Evolutionary conservation across 345 rosid species (phyloP), one percentile per base, ranked within the genome.

Genomic region (Citrus inodora): DNA sequence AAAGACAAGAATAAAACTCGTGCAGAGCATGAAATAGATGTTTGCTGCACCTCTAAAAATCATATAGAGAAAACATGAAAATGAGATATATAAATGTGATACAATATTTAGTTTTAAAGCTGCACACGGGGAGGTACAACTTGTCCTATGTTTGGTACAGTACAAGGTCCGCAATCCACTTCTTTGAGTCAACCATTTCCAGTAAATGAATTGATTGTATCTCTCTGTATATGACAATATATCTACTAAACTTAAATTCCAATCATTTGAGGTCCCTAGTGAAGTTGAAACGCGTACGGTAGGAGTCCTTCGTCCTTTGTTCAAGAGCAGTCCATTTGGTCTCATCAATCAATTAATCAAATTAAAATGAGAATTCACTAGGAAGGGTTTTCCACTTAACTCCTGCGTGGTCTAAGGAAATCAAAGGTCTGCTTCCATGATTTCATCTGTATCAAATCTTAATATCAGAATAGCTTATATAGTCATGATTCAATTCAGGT

Each of bases 1-100:
- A 70, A 80, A 56, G 30, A 61, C 22, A 66, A 65, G n/a, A 35
- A 40, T 58, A 62, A 79, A 80, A 46, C 67, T 48, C 56, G 73
- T 30, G 58, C 27, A 11, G 22, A 17, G 56, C 1, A 53, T 17
- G 27, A 69, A 83, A 51, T 55, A 70, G 6, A 71, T 35, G 19
- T 65, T 63, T 9, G 60, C 67, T 4, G 61, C 51, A 58, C 40
- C 66, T 19, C 70, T 53, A 73, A 73, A 77, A 21, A 67, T 81
- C 53, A 61, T 4, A 59, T 32, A 48, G 38, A 30, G 46, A 22
- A 27, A 61, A 63, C 42, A 33, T 60, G 35, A 35, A 37, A 58
- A 24, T 10, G 16, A 70, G 22, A 56, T 19, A 76, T 17, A 79
- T 13, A n/a, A n/a, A 46, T 61, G 22, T 17, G 6, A 61, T 68